Base-by-base conservation (phyloP, 805 yeast genomes). In the Starmerella cellae region DNA sequence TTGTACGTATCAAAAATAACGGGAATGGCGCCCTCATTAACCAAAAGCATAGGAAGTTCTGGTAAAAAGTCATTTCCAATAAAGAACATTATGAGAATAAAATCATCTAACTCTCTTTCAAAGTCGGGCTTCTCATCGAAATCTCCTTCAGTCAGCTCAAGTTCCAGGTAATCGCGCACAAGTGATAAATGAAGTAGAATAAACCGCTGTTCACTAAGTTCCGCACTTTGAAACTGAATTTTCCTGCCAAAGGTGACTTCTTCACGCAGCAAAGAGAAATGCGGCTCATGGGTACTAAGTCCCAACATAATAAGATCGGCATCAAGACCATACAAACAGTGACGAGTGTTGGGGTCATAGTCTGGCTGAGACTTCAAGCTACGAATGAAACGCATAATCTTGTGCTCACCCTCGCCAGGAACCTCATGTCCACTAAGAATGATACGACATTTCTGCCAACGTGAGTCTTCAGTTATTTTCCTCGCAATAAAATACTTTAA, bases 361-460 rank as follows among this genome's bases (percentile, higher is more conserved):
- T 77, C 77, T 0, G 93, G 83, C 54, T 84, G 93, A 30, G 81
- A 73, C 53, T 97, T 70, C 60, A 84, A 95, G 37, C 81, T 73
- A 55, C 99, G 74, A 45, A 91, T 82, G 59, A 84, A 91, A 54
- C 80, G 82, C 98, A 91, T 91, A 53, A 91, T 79, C 61, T 91
- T 91, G 66, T 91, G 99, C 63, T 91, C 99, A 59, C 99, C 99
- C 69, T 91, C 99, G 47, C 99, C 99, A 1, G 99, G 98, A 11
- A 88, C 97, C 1, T 94, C 79, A 32, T 95, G 94, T 59, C 88
- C 99, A 55, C 94, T 80, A 31, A 91, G 77, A 24, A 91, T 79
- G 8, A 91, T 84, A 60, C 85, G 88, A 40, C 88, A 65, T 44
- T 77, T 69, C 38, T 78, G 78, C 98, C 98, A 91, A 30, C 91